These are phyloP conservation scores for Saccharomyces kudriavzevii DNA, from an alignment of 805 yeast genomes.

Conservation along the genomic window DNA sequence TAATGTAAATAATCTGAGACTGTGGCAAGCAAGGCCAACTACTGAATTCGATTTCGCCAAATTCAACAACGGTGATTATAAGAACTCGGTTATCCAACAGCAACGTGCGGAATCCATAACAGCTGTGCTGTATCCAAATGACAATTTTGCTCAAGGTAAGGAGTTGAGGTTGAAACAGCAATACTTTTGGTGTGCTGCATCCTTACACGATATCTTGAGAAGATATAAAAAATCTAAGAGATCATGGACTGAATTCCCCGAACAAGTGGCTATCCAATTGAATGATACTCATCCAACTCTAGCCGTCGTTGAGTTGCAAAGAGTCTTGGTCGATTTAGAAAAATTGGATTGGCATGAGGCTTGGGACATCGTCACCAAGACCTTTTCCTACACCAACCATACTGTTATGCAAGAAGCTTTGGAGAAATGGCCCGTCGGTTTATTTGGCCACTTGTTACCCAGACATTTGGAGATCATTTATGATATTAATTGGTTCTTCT, in stretches of 20 bases:
- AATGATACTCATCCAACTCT: conserved; percentile 93
- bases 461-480: conserved; percentile 87
- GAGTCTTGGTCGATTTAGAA: conserved; percentile 79
- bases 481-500: conserved; percentile 72
- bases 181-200: conserved; percentile 94
- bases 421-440: conserved; percentile 89
- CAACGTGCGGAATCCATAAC: conserved; percentile 89
- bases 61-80: conserved; percentile 87
- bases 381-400: conserved; percentile 90
- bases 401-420: conserved; percentile 92
- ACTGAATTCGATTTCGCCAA: conserved; percentile 85
- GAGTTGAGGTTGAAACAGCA: conserved; percentile 90
- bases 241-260: conserved; percentile 78
- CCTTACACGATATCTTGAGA: conserved; percentile 82
- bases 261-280: conserved; percentile 82
- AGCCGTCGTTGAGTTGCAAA: conserved; percentile 82
- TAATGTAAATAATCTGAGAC: conserved; percentile 79
- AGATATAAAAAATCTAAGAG: conserved; percentile 72
- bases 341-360: conserved; percentile 75
- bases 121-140: conserved; percentile 89
- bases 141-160: conserved; percentile 84
- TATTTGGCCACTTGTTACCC: conserved; percentile 72
- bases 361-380: conserved; percentile 71
- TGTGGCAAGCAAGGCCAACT: conserved; percentile 88
- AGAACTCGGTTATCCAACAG: conserved; percentile 72